Base-by-base conservation (phyloP, 2,329 filamentous ascomycete species). In the Cadophora sp. region DNA sequence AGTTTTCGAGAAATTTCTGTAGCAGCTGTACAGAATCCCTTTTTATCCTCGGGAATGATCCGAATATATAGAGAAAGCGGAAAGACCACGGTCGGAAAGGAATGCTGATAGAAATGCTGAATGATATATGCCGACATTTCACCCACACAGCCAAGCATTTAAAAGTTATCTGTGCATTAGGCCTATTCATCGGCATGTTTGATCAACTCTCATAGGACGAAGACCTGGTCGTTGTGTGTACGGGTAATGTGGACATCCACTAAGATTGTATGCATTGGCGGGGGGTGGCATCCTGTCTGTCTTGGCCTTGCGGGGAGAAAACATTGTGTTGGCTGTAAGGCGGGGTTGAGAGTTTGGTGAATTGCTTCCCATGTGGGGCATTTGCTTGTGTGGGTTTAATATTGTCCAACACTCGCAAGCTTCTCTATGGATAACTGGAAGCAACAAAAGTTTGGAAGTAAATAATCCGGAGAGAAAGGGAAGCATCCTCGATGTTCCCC, bases 81-180 rank as follows among this genome's bases (percentile, higher is more conserved):
- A 41, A 13, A 7, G 27, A 41, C 14, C 11, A 22, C 7, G 27
- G n/a, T 27, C 4, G n/a, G 4, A 41, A 18, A 58, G 55, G n/a
- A 58, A 43, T 8, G 27, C 20, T 24, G 11, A 16, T 18, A 33
- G 55, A 58, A 56, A 56, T 18, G n/a, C 30, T 36, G 9, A 41
- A 41, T 58, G n/a, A 58, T 22, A 58, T 41, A 43, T 58, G 55
- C 55, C 55, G 55, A 58, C 8, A 24, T 27, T 58, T 39, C 33
- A 58, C 22, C 55, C 55, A 58, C 55, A 41, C 14, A 41, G 55
- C 55, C 55, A 58, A 58, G 55, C 22, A 14, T 36, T 24, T 41
- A 22, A 58, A n/a, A 16, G 33, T 9, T 58, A 43, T 9, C n/a
- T 43, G 36, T 43, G 33, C 11, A 43, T 58, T 39, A 36, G 55